phyloP scores from a whole-genome alignment of 148 eudicot species.

The Camellia granthamiana region DNA sequence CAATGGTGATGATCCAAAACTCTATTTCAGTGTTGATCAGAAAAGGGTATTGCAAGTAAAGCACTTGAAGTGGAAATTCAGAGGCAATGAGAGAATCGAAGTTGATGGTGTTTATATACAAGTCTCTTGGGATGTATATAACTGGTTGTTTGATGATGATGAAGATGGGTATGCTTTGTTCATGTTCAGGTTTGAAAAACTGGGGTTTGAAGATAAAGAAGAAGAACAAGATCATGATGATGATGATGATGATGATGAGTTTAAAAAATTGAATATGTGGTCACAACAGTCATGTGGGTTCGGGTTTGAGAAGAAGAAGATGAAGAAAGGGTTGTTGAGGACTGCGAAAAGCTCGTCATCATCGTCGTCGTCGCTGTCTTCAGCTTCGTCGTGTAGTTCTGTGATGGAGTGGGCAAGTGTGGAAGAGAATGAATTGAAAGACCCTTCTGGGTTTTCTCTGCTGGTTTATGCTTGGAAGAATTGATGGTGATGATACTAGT shows the following conservation, averaged over 20 bases:
- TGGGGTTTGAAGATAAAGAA: slow-evolving; percentile 8
- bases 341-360: slow-evolving; percentile 52
- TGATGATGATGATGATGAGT: neutral
- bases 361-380: slow-evolving; percentile 44
- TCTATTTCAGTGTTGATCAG: slow-evolving; percentile 46
- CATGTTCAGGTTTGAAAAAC: slow-evolving; percentile 57
- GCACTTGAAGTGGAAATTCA: slow-evolving; percentile 79
- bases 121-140: slow-evolving; percentile 75
- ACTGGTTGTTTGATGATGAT: slow-evolving; percentile 60
- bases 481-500: slow-evolving; percentile 11
- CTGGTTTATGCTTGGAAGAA: slow-evolving; percentile 84
- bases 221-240: neutral
- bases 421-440: slow-evolving; percentile 70
- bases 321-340: slow-evolving; percentile 44
- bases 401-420: slow-evolving; percentile 86
- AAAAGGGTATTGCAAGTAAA: slow-evolving; percentile 50
- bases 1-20: slow-evolving; percentile 25
- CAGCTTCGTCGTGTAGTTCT: slow-evolving; percentile 67
- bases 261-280: slow-evolving; percentile 15
- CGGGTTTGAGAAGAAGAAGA: slow-evolving; percentile 54
- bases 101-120: slow-evolving; percentile 57
- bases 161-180: slow-evolving; percentile 61
- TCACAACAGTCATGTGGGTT: slow-evolving; percentile 53
- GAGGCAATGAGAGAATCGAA: slow-evolving; percentile 70
- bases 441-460: slow-evolving; percentile 72